Evolutionary conservation across 108 stramenopile genomes (phyloP), one percentile per base, ranked within the genome.

Genomic region (Fragilaria radians): DNA sequence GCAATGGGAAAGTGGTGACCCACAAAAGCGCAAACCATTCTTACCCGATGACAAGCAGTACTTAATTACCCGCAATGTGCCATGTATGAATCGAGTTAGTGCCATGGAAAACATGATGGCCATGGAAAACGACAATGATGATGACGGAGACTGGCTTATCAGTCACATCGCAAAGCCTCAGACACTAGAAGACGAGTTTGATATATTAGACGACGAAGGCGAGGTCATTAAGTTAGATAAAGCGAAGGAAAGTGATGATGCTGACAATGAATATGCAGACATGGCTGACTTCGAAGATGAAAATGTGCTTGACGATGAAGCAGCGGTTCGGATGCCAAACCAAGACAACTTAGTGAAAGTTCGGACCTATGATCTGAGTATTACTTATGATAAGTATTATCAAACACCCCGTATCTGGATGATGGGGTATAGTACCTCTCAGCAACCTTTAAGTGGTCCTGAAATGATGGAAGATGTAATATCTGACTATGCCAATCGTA

Each of bases 301-400:
- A 46, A 74, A 88, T 60, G 67, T 91, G 24, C 65, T 89, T 63
- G 52, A 47, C 29, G 88, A 92, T 28, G 85, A 84, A 26, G 88
- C 79, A 19, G 27, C 69, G 18, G 57, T 53, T 17, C 32, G 65
- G 28, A 54, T 48, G n/a, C 28, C 55, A 53, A 52, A 54, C 48
- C 67, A 75, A 57, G 56, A 71, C 28, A 80, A 88, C 64, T 62
- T 95, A 46, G 42, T 95, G 45, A 80, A 77, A 31, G 85, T 89
- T 7, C 87, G 99, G 46, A 92, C 92, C 28, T 99, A 99, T 67
- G 97, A 98, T 68, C 32, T 99, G 5, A 77, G 70, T 49, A 96
- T 99, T 48, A 97, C 95, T 33, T 99, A 99, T 77, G 99, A 99
- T 74, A 96, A 96, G 67, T 97, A 97, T 73, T 97, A 97, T 59